Percentiles rank a stretch among this genome's conserved stretches.
Conservation (phyloP, 1,284 basidiomycete genomes). For the Volvariella surrecta region DNA sequence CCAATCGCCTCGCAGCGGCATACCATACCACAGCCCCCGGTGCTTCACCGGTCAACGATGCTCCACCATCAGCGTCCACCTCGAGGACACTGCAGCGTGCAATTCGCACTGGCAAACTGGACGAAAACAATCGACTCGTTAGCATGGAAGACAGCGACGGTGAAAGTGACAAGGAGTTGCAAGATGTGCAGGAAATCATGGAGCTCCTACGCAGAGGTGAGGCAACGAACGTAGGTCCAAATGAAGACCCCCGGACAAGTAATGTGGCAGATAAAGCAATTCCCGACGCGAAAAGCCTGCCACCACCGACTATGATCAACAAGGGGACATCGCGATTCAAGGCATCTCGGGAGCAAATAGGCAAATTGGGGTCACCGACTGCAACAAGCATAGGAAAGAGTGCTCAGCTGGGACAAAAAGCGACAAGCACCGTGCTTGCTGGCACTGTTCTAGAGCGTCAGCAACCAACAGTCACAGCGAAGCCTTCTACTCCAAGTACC, state of each 20-base stretch:
- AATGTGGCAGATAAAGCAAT: neutral
- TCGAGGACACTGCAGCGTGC: constrained; percentile 45
- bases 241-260: constrained; percentile 21
- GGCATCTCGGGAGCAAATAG: constrained; percentile 21
- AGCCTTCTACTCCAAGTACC: no score
- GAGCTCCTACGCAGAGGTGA: constrained; percentile 49
- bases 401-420: constrained; percentile 4
- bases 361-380: constrained; percentile 8
- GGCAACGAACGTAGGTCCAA: constrained; percentile 49
- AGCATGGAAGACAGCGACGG: constrained; percentile 46
- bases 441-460: constrained; percentile 7
- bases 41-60: constrained; percentile 32
- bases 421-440: no score
- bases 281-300: constrained; percentile 11
- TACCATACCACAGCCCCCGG: constrained; percentile 28
- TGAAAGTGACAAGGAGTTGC: constrained; percentile 47
- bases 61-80: constrained; percentile 42
- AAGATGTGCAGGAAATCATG: constrained; percentile 41
- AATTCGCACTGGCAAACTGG: constrained; percentile 54
- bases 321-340: constrained; percentile 32
- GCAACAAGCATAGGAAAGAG: constrained; percentile 4
- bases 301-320: constrained; percentile 16
- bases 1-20: constrained; percentile 36
- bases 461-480: constrained; percentile 4
- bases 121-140: constrained; percentile 40